phyloP scores from a whole-genome alignment of 2,329 filamentous ascomycete genomes.

The Orbilia javanica region DNA sequence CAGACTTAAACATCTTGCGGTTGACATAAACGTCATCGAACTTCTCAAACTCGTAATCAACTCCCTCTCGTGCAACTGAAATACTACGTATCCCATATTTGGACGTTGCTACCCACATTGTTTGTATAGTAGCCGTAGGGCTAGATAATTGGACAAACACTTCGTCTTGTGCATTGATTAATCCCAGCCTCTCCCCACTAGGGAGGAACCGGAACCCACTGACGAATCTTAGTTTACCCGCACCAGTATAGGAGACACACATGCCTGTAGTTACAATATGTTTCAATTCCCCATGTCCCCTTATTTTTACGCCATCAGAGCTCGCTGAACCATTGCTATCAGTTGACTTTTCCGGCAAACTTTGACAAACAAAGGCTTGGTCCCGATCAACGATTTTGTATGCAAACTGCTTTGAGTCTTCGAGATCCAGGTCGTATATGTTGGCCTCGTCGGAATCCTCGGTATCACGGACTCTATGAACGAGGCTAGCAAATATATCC shows the following conservation, averaged over 20 bases:
- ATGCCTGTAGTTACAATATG: slow-evolving; percentile 5
- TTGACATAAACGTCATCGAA: slow-evolving; percentile 4
- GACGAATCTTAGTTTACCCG: slow-evolving; percentile 32
- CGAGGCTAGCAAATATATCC: slow-evolving; percentile 2
- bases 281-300: not conserved
- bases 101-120: slow-evolving; percentile 20
- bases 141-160: slow-evolving; percentile 3
- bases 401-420: not conserved
- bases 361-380: not conserved
- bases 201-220: slow-evolving; percentile 40
- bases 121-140: not conserved
- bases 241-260: slow-evolving; percentile 30
- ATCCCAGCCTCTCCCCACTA: slow-evolving; percentile 18
- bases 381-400: not conserved
- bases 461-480: slow-evolving; percentile 24
- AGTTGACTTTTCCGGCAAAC: not conserved
- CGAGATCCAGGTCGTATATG: not conserved
- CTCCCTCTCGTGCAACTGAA: not conserved
- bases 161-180: slow-evolving; percentile 22
- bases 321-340: not conserved
- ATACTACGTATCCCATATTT: slow-evolving; percentile 29
- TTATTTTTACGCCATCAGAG: slow-evolving; percentile 12
- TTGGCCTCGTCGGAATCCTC: not conserved
- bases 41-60: slow-evolving; percentile 1
- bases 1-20: not conserved